phyloP scores from a whole-genome alignment of 2,329 filamentous ascomycete genomes.

The Fusarium duplospermum region DNA sequence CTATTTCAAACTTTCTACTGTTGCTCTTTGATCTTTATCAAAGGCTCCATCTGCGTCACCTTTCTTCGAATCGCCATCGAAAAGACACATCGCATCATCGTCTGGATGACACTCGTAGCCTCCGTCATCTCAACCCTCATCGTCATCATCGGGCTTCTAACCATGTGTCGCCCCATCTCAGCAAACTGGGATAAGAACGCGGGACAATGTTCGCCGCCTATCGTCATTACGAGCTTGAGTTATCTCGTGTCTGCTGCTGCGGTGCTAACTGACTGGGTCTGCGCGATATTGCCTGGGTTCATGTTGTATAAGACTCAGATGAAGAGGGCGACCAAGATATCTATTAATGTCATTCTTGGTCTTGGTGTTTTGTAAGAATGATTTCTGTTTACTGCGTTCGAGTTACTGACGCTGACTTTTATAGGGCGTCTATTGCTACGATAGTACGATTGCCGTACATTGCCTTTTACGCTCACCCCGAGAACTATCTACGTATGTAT shows the following conservation, averaged over 20 bases:
- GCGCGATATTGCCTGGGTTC: conserved; percentile 23
- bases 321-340: conserved; percentile 26
- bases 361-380: conserved; percentile 24
- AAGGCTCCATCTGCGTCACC: conserved; percentile 28
- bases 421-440: conserved; percentile 13
- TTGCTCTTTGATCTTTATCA: conserved; percentile 24
- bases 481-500: conserved; percentile 9
- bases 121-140: conserved; percentile 1
- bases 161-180: conserved; percentile 12
- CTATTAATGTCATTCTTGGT: conserved; percentile 22
- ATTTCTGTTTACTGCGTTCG: fast-evolving
- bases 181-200: background rate
- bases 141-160: conserved; percentile 11
- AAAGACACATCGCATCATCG: conserved; percentile 17
- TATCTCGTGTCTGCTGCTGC: conserved; percentile 20
- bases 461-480: background rate
- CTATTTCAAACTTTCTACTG: conserved; percentile 14
- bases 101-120: conserved; percentile 20
- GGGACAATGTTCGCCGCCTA: conserved; percentile 6
- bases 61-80: conserved; percentile 28
- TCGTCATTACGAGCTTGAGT: background rate
- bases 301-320: conserved; percentile 34
- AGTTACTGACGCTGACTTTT: background rate
- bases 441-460: conserved; percentile 14
- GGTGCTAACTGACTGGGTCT: conserved; percentile 19